These are phyloP conservation scores for Prunus mongolica DNA, from an alignment of 306 rosid genomes.

Conservation along the genomic window DNA sequence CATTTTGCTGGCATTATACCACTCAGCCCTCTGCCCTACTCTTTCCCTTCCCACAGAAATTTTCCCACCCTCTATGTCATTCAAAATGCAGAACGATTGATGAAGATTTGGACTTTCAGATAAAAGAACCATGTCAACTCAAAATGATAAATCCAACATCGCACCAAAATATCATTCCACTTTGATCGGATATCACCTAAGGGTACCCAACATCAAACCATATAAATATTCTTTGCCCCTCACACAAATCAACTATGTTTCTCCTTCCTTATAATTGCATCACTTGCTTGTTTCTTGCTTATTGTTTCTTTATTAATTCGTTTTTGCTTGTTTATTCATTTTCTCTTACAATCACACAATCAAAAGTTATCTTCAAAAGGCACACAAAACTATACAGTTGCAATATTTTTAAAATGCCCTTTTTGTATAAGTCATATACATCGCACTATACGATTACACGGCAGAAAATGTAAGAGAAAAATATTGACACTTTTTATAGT, in stretches of 20 bases:
- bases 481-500: not conserved
- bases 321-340: not conserved
- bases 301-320: not conserved
- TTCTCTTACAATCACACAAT: not conserved
- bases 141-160: not conserved
- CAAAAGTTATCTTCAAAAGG: not conserved
- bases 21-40: not conserved
- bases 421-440: not conserved
- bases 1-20: not conserved
- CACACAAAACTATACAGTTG: not conserved
- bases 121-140: not conserved
- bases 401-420: not conserved
- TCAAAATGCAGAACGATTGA: not conserved
- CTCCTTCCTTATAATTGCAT: not conserved
- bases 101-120: not conserved
- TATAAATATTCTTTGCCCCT: not conserved
- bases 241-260: not conserved
- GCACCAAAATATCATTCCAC: not conserved
- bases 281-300: not conserved
- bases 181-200: not conserved
- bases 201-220: not conserved
- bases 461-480: not conserved
- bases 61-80: not conserved
- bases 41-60: not conserved
- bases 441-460: not conserved